A percentile compares a stretch with the other conserved stretches of the same genome.
phyloP scores from a whole-genome alignment of 2,329 filamentous ascomycete species.

The Trichoderma arundinaceum region DNA sequence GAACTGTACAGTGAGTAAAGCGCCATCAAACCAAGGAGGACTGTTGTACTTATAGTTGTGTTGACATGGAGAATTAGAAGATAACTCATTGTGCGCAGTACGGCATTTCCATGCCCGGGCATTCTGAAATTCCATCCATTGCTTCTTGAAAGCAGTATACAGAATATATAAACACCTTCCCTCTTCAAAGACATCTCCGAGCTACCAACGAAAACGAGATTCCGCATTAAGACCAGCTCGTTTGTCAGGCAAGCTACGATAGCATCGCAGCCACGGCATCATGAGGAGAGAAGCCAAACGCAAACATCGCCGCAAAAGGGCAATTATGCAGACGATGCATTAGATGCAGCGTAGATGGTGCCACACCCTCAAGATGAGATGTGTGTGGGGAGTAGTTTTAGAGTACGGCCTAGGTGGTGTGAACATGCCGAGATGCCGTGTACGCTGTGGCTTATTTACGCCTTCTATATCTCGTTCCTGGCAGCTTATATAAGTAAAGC shows the following conservation, averaged over 20 bases:
- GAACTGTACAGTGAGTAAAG: neutral
- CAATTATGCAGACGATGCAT: neutral
- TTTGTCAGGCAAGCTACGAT: neutral
- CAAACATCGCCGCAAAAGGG: neutral
- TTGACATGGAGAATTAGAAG: neutral
- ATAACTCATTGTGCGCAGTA: neutral
- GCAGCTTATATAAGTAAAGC: no score
- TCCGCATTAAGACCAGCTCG: slow-evolving; percentile 11
- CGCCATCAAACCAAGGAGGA: neutral
- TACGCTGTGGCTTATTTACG: neutral
- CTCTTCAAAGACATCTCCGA: slow-evolving; percentile 25
- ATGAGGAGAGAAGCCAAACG: neutral
- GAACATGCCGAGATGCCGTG: slow-evolving; percentile 23
- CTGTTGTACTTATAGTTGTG: neutral
- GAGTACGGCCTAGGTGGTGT: neutral
- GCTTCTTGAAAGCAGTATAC: neutral
- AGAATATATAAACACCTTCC: slow-evolving; percentile 4
- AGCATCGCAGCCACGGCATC: neutral
- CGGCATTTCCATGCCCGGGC: neutral
- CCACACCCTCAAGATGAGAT: neutral
- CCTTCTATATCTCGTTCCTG: neutral
- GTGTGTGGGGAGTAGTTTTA: neutral
- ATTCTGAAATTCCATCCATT: neutral
- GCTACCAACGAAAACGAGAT: neutral
- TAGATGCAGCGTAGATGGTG: neutral